Conservation (phyloP, 2,329 filamentous ascomycete species). For the Penicillium sp. region DNA sequence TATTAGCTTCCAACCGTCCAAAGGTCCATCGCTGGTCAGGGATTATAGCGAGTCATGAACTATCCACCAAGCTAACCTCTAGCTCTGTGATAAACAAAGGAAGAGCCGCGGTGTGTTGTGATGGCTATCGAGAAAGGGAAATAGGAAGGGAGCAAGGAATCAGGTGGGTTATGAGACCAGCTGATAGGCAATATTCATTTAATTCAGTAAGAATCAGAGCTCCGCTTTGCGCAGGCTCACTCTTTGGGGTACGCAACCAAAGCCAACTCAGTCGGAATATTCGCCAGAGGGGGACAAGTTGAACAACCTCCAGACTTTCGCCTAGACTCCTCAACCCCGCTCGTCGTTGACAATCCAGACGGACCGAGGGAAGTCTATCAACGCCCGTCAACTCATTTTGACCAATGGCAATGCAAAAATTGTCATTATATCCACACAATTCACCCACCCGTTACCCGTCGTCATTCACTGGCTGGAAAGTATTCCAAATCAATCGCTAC, state of each 20-base stretch:
- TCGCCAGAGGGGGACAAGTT: neutral
- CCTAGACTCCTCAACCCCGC: neutral
- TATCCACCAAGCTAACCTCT: neutral
- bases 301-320: neutral
- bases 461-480: neutral
- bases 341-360: neutral
- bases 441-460: neutral
- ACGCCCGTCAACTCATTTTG: neutral
- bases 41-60: neutral
- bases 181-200: neutral
- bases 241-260: neutral
- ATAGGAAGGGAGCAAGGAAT: neutral
- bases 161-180: too few species aligned
- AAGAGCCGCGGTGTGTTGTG: neutral
- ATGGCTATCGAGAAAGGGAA: neutral
- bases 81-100: neutral
- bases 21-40: neutral
- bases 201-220: neutral
- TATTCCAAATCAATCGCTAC: slow-evolving; percentile 2
- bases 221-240: neutral
- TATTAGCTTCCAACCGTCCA: neutral
- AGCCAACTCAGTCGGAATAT: neutral
- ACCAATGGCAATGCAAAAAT: neutral
- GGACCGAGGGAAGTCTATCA: slow-evolving; percentile 1
- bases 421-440: neutral